Conservation (phyloP, 169 alveolate species). For the Plasmodium fragile region DNA sequence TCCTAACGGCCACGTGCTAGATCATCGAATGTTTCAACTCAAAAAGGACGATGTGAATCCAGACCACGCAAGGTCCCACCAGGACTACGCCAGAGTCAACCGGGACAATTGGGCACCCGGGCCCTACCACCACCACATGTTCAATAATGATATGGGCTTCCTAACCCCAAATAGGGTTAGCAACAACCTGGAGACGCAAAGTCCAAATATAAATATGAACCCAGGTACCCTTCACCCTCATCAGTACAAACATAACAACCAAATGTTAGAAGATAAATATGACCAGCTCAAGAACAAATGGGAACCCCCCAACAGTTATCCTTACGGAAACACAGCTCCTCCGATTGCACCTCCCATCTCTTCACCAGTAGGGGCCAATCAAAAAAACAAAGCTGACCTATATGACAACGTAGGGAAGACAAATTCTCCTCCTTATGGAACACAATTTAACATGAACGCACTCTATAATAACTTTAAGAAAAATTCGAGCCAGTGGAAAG, state of each 20-base stretch:
- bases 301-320: neutral
- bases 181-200: neutral
- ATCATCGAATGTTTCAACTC: neutral
- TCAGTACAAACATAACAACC: neutral
- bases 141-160: neutral
- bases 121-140: neutral
- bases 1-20: neutral
- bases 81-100: neutral
- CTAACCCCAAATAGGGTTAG: neutral
- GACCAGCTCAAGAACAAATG: neutral
- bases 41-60: neutral
- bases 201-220: neutral
- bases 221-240: neutral
- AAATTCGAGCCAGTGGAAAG: neutral
- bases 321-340: neutral
- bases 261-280: neutral
- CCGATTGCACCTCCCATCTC: neutral
- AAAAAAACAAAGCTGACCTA: neutral
- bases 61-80: neutral
- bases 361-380: neutral
- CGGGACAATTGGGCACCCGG: neutral
- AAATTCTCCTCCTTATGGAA: neutral
- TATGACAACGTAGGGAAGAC: neutral
- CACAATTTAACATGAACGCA: slow-evolving; percentile 2
- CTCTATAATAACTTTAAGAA: neutral